Evolutionary conservation across 257 asterid genomes (phyloP), one percentile per base, ranked within the genome.

Genomic region (Echites panduratus): DNA sequence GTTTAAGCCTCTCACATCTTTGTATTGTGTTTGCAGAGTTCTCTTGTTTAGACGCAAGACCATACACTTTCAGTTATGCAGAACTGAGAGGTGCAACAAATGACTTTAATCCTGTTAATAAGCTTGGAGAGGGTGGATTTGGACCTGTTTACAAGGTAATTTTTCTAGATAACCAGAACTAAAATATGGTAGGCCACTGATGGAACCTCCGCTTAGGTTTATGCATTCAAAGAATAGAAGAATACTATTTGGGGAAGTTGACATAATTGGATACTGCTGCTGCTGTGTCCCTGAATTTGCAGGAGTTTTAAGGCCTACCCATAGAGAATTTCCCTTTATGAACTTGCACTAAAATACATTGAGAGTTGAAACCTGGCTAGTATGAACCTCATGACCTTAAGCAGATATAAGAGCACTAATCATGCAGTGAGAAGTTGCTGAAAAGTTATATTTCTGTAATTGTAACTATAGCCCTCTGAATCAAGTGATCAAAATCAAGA

Each of bases 81-180:
- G 96, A 89, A 70, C 92, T 92, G 66, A 82, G 79, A 84, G 70
- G 85, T 49, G 96, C 91, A 14, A 92, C 98, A 17, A 75, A 81
- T 48, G 96, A 88, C 75, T 92, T 92, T 69, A 66, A 70, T 81
- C 84, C 88, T 74, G 75, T 78, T 72, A 89, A 92, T 76, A 89
- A 86, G 81, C 96, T 92, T 50, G 96, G 98, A 76, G 98, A 92
- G 84, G 96, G 98, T 74, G 98, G 98, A 77, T 92, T 92, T 62
- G 96, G 96, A 81, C 93, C 96, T 16, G 98, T 92, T 57, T 92
- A 76, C 86, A 85, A 84, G 98, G 98, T 89, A 81, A 63, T 54
- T 20, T 26, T 4, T 57, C 71, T 61, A 32, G 47, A 27, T 57
- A 58, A 45, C 68, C 20, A 45, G 41, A 32, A n/a, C 2, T 9